Evolutionary conservation across 108 stramenopile genomes (phyloP).

Genomic region (Ochromonas danica): DNA sequence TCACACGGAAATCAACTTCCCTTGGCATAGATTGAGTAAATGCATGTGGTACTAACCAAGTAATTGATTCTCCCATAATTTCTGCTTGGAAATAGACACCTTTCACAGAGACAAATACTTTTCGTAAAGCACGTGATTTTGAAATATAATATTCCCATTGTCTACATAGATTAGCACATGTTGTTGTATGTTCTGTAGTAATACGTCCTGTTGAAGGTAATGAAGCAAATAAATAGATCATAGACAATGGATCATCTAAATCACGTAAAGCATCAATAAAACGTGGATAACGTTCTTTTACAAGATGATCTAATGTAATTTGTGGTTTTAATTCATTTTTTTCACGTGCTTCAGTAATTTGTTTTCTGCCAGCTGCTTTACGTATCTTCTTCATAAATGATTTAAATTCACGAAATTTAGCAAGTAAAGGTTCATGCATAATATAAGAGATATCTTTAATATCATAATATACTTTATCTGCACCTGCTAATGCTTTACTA

Average conservation of each 20-base stretch:
- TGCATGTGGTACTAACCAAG: conserved; percentile 91
- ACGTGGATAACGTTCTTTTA: conserved; percentile 95
- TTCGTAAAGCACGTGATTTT: conserved; percentile 74
- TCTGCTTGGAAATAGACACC: conserved; percentile 88
- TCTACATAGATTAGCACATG: conserved; percentile 72
- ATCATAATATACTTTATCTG: conserved; percentile 92
- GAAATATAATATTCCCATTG: conserved; percentile 92
- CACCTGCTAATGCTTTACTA: conserved; percentile 59
- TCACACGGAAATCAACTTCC: conserved; percentile 95
- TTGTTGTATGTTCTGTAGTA: conserved; percentile 69
- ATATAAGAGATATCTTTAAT: conserved; percentile 92
- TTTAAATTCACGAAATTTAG: conserved; percentile 92
- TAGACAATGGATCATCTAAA: conserved; percentile 92
- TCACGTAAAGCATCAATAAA: conserved; percentile 91
- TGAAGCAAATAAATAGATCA: conserved; percentile 87
- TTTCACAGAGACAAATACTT: conserved; percentile 95
- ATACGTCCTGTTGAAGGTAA: conserved; percentile 72
- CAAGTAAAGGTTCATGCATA: conserved; percentile 91
- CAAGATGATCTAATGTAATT: conserved; percentile 84
- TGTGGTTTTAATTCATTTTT: conserved; percentile 27
- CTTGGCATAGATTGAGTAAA: conserved; percentile 86
- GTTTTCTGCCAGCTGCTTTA: conserved; percentile 59
- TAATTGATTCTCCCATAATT: conserved; percentile 64
- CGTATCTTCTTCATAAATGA: conserved; percentile 80
- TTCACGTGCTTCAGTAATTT: conserved; percentile 20